phyloP scores from a whole-genome alignment of 2,329 filamentous ascomycete genomes.

The Cordyceps cateniannulata region DNA sequence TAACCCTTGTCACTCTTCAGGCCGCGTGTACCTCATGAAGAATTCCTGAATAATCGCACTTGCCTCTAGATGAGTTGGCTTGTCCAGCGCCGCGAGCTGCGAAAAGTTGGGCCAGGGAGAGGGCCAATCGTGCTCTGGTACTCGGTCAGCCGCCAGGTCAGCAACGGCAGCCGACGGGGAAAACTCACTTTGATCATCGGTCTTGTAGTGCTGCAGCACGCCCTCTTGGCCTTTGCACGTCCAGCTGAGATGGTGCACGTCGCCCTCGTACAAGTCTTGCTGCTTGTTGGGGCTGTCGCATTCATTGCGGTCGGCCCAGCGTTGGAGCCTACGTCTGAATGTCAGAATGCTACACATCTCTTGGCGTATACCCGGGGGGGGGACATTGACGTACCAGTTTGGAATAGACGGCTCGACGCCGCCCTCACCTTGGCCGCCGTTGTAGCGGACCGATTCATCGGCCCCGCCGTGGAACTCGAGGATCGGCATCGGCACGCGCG shows the following conservation, averaged over 20 bases:
- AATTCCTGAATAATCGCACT: conserved; percentile 39
- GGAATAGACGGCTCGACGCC: conserved; percentile 33
- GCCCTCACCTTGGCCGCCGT: conserved; percentile 35
- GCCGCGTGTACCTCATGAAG: conserved; percentile 30
- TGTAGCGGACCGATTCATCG: conserved; percentile 37
- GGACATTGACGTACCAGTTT: conserved; percentile 26
- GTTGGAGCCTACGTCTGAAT: conserved; percentile 24
- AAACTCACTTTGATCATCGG: conserved; percentile 30
- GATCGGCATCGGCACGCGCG: conserved; percentile 31
- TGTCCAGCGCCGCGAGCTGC: conserved; percentile 32
- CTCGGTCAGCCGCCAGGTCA: neutral
- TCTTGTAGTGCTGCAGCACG: conserved; percentile 37
- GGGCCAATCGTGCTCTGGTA: conserved; percentile 36
- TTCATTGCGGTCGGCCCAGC: conserved; percentile 35
- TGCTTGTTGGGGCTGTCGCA: conserved; percentile 27
- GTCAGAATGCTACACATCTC: neutral
- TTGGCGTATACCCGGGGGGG: neutral
- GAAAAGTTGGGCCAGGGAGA: conserved; percentile 39
- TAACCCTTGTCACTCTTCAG: neutral
- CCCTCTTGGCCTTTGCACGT: conserved; percentile 30
- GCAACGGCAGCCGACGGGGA: neutral
- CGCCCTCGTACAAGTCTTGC: conserved; percentile 28
- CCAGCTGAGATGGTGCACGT: conserved; percentile 38
- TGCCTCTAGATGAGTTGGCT: conserved; percentile 36
- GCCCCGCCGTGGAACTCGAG: conserved; percentile 39